phyloP scores from a whole-genome alignment of 1,284 basidiomycete species.

The Cystobasidiaceae sp. region DNA sequence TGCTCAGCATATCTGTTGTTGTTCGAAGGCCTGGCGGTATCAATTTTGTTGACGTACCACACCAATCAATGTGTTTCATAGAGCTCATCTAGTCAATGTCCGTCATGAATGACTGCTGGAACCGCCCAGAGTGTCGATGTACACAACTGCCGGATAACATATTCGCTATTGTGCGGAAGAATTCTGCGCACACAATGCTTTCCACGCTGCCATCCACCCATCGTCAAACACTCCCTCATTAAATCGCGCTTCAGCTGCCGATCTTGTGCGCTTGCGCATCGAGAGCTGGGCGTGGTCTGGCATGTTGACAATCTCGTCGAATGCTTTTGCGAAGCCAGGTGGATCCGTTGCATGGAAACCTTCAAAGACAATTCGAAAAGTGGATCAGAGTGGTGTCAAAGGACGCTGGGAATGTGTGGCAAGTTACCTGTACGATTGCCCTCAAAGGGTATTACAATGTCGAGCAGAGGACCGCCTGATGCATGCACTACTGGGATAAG shows the following conservation, averaged over 20 bases:
- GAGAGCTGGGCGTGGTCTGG: constrained; percentile 55
- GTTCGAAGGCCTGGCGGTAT: too few relatives aligned
- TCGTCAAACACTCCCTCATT: constrained; percentile 69
- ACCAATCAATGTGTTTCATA: too few relatives aligned
- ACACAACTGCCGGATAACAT: neutral
- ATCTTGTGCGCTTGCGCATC: constrained; percentile 65
- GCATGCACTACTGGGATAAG: constrained; percentile 87
- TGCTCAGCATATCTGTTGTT: neutral
- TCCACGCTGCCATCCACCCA: constrained; percentile 41
- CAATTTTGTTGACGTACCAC: too few relatives aligned
- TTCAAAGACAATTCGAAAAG: constrained; percentile 40
- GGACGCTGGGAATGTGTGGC: neutral
- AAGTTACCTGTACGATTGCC: constrained; percentile 63
- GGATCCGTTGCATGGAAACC: constrained; percentile 76
- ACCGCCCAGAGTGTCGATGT: neutral
- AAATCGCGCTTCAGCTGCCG: constrained; percentile 65
- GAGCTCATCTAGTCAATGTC: neutral
- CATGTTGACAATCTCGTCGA: constrained; percentile 64
- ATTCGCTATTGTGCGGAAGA: neutral
- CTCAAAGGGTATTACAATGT: constrained; percentile 68
- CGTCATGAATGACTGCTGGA: too few relatives aligned
- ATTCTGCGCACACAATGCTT: too few relatives aligned
- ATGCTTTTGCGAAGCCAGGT: constrained; percentile 63
- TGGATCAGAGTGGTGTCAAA: neutral
- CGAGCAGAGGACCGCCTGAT: constrained; percentile 83